These are phyloP conservation scores for Heliamphora pulchella DNA, from an alignment of 179 eudicot genomes.

Conservation along the genomic window DNA sequence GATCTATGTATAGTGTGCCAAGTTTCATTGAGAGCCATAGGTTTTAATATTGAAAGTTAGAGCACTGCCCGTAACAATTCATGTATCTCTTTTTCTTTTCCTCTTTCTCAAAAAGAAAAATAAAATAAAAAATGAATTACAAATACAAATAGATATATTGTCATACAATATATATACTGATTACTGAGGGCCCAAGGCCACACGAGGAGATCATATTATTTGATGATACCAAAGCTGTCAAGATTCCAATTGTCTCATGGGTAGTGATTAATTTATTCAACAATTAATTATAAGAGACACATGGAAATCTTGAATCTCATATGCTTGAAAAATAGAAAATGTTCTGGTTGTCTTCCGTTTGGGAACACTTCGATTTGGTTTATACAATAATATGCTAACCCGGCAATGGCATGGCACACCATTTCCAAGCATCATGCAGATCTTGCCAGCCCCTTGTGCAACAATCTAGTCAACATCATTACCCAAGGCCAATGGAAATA, in stretches of 20 bases:
- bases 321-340: background rate
- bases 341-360: background rate
- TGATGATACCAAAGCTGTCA: background rate
- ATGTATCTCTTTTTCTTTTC: too few relatives aligned
- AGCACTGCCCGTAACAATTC: too few relatives aligned
- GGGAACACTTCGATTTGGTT: background rate
- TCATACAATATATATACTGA: too few relatives aligned
- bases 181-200: background rate
- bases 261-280: background rate
- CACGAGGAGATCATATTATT: background rate
- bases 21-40: too few relatives aligned
- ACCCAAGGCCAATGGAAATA: too few relatives aligned
- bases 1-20: too few relatives aligned
- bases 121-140: too few relatives aligned
- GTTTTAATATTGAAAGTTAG: too few relatives aligned
- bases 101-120: too few relatives aligned
- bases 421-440: background rate
- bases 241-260: background rate
- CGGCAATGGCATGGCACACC: background rate
- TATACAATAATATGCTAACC: background rate
- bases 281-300: background rate
- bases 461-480: background rate
- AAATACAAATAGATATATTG: too few relatives aligned
- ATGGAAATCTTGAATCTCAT: background rate
- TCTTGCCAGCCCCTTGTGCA: background rate